These are phyloP conservation scores for Ceratocystis diversiconidia DNA, from an alignment of 2,329 filamentous ascomycete genomes.

Conservation along the genomic window DNA sequence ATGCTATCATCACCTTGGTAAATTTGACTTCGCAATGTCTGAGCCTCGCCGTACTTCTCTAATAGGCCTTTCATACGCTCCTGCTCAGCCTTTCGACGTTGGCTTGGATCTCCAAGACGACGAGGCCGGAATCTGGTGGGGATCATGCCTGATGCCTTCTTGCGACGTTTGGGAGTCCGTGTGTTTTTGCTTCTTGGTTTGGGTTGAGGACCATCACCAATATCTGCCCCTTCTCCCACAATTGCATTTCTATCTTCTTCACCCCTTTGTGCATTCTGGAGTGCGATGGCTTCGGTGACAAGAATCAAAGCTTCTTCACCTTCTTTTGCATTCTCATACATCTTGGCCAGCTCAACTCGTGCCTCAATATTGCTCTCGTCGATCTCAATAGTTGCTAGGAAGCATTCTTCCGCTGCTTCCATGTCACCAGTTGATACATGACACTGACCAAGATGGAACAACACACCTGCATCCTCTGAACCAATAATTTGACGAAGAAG, in stretches of 20 bases:
- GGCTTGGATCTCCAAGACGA: constrained; percentile 32
- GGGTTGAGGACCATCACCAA: constrained; percentile 69
- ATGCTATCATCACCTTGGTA: constrained; percentile 32
- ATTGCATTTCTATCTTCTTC: constrained; percentile 59
- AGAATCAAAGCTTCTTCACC: constrained; percentile 64
- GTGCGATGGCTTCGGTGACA: constrained; percentile 57
- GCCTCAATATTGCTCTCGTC: constrained; percentile 62
- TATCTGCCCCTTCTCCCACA: constrained; percentile 56
- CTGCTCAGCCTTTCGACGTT: constrained; percentile 32
- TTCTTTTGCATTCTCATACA: constrained; percentile 64
- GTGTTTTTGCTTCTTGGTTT: constrained; percentile 63
- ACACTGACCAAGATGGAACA: constrained; percentile 50
- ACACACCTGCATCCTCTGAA: constrained; percentile 36
- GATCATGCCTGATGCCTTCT: constrained; percentile 39
- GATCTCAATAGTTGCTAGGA: constrained; percentile 57
- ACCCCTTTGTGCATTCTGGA: constrained; percentile 45
- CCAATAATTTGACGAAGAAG: constrained; percentile 37
- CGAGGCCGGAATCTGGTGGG: constrained; percentile 33
- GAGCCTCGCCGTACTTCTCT: constrained; percentile 32
- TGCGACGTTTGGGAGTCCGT: constrained; percentile 61
- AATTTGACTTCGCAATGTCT: constrained; percentile 30
- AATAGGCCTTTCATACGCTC: constrained; percentile 28
- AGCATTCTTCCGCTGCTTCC: constrained; percentile 61
- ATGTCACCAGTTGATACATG: constrained; percentile 50
- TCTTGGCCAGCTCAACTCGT: constrained; percentile 63